Evolutionary conservation across 768 basidiomycete species (phyloP).

Genomic region (Trametes villosa): DNA sequence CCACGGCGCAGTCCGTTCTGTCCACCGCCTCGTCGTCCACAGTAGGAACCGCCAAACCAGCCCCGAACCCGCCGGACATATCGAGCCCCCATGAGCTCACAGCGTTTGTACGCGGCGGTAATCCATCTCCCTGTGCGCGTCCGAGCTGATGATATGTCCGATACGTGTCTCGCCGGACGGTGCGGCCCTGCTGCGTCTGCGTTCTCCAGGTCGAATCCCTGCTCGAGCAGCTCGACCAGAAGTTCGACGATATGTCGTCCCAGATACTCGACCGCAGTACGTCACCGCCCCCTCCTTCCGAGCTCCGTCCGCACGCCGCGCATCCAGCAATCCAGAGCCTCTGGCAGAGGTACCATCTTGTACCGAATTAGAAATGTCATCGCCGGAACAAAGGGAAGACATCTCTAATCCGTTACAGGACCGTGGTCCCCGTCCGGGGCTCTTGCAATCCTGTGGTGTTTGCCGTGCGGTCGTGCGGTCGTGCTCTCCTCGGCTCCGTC

Average conservation of each 20-base stretch:
- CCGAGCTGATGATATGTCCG: background rate
- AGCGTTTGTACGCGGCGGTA: conserved; percentile 73
- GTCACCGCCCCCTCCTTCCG: conserved; percentile 34
- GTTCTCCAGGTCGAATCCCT: conserved; percentile 78
- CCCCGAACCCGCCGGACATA: conserved; percentile 59
- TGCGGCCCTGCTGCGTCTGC: background rate
- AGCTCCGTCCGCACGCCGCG: too few relatives aligned
- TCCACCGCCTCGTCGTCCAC: conserved; percentile 34
- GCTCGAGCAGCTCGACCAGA: conserved; percentile 84
- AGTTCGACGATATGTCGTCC: conserved; percentile 92
- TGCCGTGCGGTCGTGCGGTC: background rate
- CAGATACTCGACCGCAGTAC: conserved; percentile 86
- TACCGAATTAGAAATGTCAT: too few relatives aligned
- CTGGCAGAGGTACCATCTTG: too few relatives aligned
- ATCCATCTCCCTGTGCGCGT: conserved; percentile 1
- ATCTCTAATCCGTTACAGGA: too few relatives aligned
- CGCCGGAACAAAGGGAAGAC: too few relatives aligned
- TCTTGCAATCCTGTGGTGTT: too few relatives aligned
- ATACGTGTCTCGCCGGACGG: background rate
- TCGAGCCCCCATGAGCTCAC: conserved; percentile 94
- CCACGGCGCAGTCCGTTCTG: conserved; percentile 37
- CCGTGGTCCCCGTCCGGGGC: too few relatives aligned
- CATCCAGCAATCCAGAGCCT: too few relatives aligned
- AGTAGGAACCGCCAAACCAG: conserved; percentile 18
- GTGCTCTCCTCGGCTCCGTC: conserved; percentile 9